Evolutionary conservation across 495 filamentous ascomycete species (phyloP).

Genomic region (Penicillium daleae): DNA sequence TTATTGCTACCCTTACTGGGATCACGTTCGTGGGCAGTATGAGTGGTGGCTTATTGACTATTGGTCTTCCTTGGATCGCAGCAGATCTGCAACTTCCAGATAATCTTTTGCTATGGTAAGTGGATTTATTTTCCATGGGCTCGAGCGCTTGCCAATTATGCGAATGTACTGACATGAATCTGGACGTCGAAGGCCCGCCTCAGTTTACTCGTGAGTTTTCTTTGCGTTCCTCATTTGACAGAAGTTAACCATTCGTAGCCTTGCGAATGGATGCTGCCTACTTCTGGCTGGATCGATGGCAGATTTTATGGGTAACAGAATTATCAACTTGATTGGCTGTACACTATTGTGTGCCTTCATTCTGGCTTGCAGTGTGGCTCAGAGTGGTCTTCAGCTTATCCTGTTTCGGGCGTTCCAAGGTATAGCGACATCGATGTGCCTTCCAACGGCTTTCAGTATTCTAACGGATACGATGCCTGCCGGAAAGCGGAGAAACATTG

Average conservation of each 20-base stretch:
- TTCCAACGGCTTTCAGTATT: slow-evolving; percentile 56
- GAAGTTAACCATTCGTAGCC: slow-evolving; percentile 19
- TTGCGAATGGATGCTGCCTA: slow-evolving; percentile 53
- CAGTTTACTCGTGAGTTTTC: slow-evolving; percentile 28
- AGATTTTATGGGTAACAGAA: slow-evolving; percentile 52
- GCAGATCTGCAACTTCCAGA: slow-evolving; percentile 25
- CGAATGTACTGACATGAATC: background rate
- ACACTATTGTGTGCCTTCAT: slow-evolving; percentile 48
- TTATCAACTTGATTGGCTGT: slow-evolving; percentile 50
- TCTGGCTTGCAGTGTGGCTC: slow-evolving; percentile 49
- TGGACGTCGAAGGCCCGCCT: slow-evolving; percentile 19
- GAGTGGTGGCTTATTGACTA: slow-evolving; percentile 26
- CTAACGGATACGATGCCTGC: slow-evolving; percentile 46
- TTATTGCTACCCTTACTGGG: slow-evolving; percentile 24
- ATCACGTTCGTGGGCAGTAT: slow-evolving; percentile 30
- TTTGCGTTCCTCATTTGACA: background rate
- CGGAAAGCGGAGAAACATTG: slow-evolving; percentile 54
- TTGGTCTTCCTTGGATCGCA: slow-evolving; percentile 26
- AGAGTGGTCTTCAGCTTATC: slow-evolving; percentile 52
- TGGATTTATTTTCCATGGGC: background rate
- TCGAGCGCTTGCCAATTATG: background rate
- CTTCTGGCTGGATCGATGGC: slow-evolving; percentile 55
- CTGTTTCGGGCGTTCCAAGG: slow-evolving; percentile 56
- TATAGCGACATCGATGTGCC: slow-evolving; percentile 50
- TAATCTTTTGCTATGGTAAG: slow-evolving; percentile 29